phyloP scores from a whole-genome alignment of 140 eudicot genomes.

The Flaveria floridana region DNA sequence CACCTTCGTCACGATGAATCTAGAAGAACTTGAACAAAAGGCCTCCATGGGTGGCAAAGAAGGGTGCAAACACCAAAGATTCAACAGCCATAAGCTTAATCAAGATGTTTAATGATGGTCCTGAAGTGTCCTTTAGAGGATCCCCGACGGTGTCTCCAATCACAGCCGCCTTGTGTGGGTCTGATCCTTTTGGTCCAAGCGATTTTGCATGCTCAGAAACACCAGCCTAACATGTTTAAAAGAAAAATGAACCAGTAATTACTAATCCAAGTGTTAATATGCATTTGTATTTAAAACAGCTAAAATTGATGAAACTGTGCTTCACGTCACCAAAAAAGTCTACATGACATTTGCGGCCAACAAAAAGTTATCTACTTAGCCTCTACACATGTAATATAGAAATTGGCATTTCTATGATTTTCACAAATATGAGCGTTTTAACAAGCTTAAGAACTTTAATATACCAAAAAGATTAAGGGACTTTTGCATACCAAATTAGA shows the following conservation, averaged over 20 bases:
- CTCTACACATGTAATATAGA: background rate
- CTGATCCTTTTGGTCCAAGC: constrained; percentile 88
- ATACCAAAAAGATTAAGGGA: too few species aligned
- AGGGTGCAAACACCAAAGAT: constrained; percentile 85
- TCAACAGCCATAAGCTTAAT: constrained; percentile 96
- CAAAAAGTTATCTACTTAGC: background rate
- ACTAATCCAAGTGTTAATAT: background rate
- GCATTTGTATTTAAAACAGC: background rate
- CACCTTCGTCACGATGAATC: constrained; percentile 18
- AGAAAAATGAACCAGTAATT: background rate
- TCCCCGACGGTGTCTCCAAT: constrained; percentile 91
- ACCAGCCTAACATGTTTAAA: constrained; percentile 54
- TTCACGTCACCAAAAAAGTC: background rate
- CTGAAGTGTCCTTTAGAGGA: constrained; percentile 87
- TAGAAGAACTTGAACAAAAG: constrained; percentile 67
- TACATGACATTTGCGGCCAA: background rate
- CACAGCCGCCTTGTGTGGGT: constrained; percentile 86
- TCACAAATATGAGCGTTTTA: too few species aligned
- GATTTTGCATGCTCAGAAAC: constrained; percentile 61
- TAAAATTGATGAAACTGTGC: background rate
- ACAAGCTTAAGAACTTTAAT: too few species aligned
- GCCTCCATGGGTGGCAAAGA: constrained; percentile 88
- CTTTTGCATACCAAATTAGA: too few species aligned
- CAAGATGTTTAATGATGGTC: constrained; percentile 79
- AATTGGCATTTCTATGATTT: too few species aligned